Base-by-base conservation (phyloP, 345 rosid genomes). In the Pistacia atlantica region DNA sequence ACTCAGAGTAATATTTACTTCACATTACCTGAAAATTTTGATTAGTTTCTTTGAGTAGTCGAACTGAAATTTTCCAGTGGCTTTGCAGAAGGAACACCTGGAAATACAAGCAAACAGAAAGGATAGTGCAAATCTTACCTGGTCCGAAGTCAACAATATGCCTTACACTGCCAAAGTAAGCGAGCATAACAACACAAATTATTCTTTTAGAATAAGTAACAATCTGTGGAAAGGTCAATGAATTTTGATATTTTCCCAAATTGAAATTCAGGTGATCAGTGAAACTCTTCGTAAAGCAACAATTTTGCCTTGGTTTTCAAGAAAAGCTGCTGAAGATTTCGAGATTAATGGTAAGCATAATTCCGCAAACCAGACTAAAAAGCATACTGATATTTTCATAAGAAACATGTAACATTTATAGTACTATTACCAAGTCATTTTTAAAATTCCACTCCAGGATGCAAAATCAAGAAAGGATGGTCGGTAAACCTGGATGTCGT, bases 401-500 rank as follows among this genome's bases (percentile, higher is more conserved):
- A 75, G 20, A 68, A 56, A 3, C 38, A 8, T 70, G 58, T 25
- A n/a, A 42, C 46, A 5, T 3, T 49, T n/a, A 4, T 69, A 6
- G 12, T 9, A 25, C 18, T 69, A 6, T 9, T 9, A 25, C 18
- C 61, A 28, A 78, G 16, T 42, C 37, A 35, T 51, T 13, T 74
- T 37, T 42, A 38, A 7, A 25, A 42, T 76, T 75, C 11, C 85
- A 42, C 74, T 75, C 11, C 85, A 90, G 89, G 91, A 52, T 87
- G 72, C 20, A 73, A 81, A 51, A 90, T 90, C 69, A 64, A 80
- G 87, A 86, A 84, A 81, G 91, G 90, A 9, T 85, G 95, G 92
- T 89, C 91, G 1, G 37, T 90, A 45, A 90, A 89, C 85, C 72
- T 90, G 88, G 95, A 90, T 64, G 91, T 90, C 71, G 95, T 87